Evolutionary conservation across 2,329 filamentous ascomycete genomes (phyloP).

Genomic region (Blastomyces emzantsi): DNA sequence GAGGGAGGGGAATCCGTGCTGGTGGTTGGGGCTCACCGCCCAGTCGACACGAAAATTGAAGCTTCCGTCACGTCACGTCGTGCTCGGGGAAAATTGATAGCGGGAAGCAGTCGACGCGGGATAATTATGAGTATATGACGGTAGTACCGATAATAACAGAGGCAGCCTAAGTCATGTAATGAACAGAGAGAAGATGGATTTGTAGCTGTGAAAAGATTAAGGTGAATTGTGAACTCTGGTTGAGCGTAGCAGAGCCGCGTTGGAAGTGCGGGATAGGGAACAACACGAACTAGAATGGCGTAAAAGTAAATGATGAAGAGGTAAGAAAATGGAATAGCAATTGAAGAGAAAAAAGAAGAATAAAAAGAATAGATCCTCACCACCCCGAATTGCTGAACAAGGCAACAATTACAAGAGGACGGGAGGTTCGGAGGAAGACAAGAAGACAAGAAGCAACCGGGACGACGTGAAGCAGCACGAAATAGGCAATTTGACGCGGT

Average conservation of each 20-base stretch:
- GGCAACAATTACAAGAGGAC: conserved; percentile 13
- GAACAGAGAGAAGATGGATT: neutral
- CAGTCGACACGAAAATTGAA: neutral
- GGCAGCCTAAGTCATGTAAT: neutral
- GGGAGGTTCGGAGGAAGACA: conserved; percentile 11
- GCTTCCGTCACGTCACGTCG: neutral
- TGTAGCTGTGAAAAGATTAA: neutral
- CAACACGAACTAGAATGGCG: neutral
- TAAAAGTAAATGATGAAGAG: neutral
- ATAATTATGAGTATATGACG: neutral
- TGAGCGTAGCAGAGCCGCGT: neutral
- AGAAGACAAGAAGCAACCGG: conserved; percentile 7
- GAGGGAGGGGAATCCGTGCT: neutral
- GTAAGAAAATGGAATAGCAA: neutral
- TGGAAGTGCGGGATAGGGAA: neutral
- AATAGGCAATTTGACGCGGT: conserved; percentile 4
- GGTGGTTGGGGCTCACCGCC: neutral
- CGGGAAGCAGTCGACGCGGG: neutral
- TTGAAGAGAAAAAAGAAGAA: conserved; percentile 1
- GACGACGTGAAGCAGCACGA: conserved; percentile 9
- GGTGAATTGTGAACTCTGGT: neutral
- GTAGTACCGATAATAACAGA: neutral
- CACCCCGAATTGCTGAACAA: conserved; percentile 7
- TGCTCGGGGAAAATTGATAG: neutral
- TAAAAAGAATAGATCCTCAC: conserved; percentile 4